These are phyloP conservation scores for Corylus avellana DNA, from an alignment of 306 rosid species.

Conservation along the genomic window DNA sequence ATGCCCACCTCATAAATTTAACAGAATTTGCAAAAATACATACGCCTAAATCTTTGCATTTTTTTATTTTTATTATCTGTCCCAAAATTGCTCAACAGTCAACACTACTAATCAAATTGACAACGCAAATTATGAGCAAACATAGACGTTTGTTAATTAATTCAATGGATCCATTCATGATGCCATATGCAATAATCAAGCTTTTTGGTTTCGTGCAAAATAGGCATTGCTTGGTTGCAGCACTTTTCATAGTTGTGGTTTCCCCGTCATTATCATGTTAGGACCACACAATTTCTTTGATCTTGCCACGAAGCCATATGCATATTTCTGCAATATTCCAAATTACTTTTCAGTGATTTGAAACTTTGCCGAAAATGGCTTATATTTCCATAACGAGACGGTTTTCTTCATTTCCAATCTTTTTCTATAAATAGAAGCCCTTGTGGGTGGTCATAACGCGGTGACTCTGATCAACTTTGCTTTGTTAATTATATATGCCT, in stretches of 20 bases:
- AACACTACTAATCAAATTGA: no score
- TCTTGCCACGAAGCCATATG: neutral
- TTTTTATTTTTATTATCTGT: no score
- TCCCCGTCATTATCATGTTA: conserved; percentile 6
- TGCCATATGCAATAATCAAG: neutral
- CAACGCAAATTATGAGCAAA: no score
- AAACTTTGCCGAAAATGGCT: conserved; percentile 7
- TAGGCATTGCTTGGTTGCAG: neutral
- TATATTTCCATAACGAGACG: neutral
- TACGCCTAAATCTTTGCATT: no score
- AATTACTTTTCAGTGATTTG: conserved; percentile 1
- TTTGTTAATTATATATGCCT: neutral
- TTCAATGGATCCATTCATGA: no score
- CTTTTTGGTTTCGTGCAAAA: neutral
- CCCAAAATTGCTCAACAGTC: no score
- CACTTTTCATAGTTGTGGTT: conserved; percentile 7
- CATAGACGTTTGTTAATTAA: no score
- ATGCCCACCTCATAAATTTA: no score
- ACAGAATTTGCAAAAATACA: no score
- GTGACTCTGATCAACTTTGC: neutral
- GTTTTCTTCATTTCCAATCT: neutral
- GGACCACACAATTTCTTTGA: neutral
- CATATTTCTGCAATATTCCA: conserved; percentile 11
- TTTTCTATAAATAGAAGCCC: neutral
- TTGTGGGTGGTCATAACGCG: neutral